Percentiles rank a stretch among this genome's conserved stretches.
phyloP scores from a whole-genome alignment of 331 rosid species.

The Erythrophleum ivorense region DNA sequence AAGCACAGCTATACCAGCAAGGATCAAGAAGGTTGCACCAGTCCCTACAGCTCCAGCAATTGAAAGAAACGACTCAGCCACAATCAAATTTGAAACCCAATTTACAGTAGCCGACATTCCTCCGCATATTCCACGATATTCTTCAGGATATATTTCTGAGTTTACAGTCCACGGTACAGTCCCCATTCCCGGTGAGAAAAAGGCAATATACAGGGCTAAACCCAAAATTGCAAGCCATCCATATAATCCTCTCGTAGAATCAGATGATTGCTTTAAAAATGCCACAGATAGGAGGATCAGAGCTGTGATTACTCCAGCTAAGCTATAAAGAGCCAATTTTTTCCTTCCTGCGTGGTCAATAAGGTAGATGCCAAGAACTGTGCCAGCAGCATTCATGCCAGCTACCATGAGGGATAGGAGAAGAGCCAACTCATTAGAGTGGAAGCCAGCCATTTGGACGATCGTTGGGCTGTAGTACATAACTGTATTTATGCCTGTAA shows the following conservation, averaged over 20 bases:
- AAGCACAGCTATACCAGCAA: slow-evolving; percentile 65
- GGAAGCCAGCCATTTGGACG: slow-evolving; percentile 88
- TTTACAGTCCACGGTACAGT: slow-evolving; percentile 94
- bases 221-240: slow-evolving; percentile 84
- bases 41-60: slow-evolving; percentile 67
- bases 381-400: slow-evolving; percentile 64
- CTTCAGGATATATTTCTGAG: slow-evolving; percentile 91
- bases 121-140: slow-evolving; percentile 84
- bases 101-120: slow-evolving; percentile 96
- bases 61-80: slow-evolving; percentile 76
- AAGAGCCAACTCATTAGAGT: slow-evolving; percentile 78
- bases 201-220: slow-evolving; percentile 70
- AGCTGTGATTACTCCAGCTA: slow-evolving; percentile 72
- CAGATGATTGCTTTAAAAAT: slow-evolving; percentile 63
- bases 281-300: slow-evolving; percentile 64
- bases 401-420: slow-evolving; percentile 62
- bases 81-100: slow-evolving; percentile 87
- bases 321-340: slow-evolving; percentile 72
- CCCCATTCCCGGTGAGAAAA: slow-evolving; percentile 96
- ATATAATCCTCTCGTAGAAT: slow-evolving; percentile 41
- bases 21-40: slow-evolving; percentile 75
- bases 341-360: slow-evolving; percentile 79
- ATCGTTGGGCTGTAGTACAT: slow-evolving; percentile 98
- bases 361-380: slow-evolving; percentile 82
- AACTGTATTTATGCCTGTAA: slow-evolving; percentile 93